Evolutionary conservation across 164 flowering plant species (phyloP).

Genomic region (Magnolia officinalis): DNA sequence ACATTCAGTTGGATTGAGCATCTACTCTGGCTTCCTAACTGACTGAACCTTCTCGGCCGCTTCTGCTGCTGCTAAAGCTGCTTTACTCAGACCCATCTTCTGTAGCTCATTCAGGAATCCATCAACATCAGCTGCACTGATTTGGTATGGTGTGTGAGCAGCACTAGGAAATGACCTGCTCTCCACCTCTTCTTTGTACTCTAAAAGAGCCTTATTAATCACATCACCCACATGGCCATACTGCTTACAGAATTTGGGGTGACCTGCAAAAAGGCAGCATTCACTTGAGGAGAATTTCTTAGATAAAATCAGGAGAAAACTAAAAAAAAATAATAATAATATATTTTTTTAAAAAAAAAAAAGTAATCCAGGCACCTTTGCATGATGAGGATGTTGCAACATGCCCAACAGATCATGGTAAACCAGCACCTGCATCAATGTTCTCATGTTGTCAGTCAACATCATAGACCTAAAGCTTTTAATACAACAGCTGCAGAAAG

Average conservation of each 20-base stretch:
- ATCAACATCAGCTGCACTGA: slow-evolving; percentile 43
- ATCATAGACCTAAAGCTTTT: neutral
- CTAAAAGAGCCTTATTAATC: slow-evolving; percentile 68
- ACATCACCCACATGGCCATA: slow-evolving; percentile 70
- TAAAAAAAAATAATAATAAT: no score
- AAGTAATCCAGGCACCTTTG: slow-evolving; percentile 48
- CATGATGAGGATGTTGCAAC: slow-evolving; percentile 97
- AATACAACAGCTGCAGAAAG: neutral
- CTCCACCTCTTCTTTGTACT: slow-evolving; percentile 87
- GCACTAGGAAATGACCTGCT: slow-evolving; percentile 70
- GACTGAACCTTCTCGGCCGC: slow-evolving; percentile 54
- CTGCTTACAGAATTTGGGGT: slow-evolving; percentile 91
- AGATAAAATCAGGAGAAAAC: neutral
- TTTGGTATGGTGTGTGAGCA: slow-evolving; percentile 73
- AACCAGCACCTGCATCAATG: slow-evolving; percentile 69
- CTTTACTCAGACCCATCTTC: slow-evolving; percentile 62
- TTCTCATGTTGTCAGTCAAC: neutral
- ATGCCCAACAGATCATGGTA: slow-evolving; percentile 94
- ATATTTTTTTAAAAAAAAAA: no score
- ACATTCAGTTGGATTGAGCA: neutral
- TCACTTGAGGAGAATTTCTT: neutral
- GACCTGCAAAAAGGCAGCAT: slow-evolving; percentile 47
- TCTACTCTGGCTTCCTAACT: neutral
- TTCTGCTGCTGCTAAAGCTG: slow-evolving; percentile 72
- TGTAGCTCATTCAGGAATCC: slow-evolving; percentile 57